Conservation (phyloP, 140 eudicot species). For the Flaveria floridana region DNA sequence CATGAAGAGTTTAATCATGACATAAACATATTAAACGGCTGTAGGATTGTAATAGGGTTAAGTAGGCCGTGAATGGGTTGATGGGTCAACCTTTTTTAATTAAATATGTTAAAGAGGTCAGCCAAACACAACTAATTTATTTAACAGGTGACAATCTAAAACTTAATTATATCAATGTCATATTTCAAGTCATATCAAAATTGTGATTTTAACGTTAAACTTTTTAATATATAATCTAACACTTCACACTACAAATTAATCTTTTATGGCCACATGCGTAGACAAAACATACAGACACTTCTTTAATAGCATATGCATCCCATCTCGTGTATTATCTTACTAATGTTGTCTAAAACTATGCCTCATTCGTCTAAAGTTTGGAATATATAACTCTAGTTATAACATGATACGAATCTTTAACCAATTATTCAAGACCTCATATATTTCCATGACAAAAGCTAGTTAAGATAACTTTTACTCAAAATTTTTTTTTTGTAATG, state of each 20-base stretch:
- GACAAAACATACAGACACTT: background rate
- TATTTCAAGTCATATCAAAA: too few species aligned
- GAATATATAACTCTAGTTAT: background rate
- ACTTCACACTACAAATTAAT: background rate
- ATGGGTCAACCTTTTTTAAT: too few species aligned
- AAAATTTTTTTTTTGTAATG: background rate
- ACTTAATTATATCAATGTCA: too few species aligned
- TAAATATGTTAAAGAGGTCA: too few species aligned
- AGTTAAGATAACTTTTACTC: background rate
- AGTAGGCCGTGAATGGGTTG: too few species aligned
- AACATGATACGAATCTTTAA: slow-evolving; percentile 1
- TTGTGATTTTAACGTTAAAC: too few species aligned
- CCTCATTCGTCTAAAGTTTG: background rate
- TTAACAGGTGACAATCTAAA: too few species aligned
- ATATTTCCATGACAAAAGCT: background rate
- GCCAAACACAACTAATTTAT: too few species aligned
- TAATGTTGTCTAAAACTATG: background rate
- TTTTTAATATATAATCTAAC: too few species aligned
- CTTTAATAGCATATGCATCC: background rate
- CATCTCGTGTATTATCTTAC: background rate
- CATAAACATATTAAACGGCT: too few species aligned
- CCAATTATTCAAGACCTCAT: background rate
- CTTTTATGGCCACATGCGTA: background rate
- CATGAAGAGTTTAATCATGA: too few species aligned
- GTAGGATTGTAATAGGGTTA: too few species aligned